These are phyloP conservation scores for Phytophthora capsici DNA, from an alignment of 352 stramenopile species.

Conservation along the genomic window DNA sequence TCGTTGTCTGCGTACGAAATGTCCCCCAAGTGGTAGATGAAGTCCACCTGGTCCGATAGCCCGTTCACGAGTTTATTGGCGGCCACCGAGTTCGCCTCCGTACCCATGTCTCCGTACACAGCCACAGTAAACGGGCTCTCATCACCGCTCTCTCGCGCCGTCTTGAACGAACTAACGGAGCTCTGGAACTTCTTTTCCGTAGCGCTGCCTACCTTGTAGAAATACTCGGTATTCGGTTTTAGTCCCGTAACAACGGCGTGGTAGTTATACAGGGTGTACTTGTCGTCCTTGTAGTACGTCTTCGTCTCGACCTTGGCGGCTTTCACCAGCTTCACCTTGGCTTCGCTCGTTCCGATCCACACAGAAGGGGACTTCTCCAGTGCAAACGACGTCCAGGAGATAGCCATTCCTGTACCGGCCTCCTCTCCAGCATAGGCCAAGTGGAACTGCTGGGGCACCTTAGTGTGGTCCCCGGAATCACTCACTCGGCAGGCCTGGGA, in stretches of 20 bases:
- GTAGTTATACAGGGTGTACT: conserved; percentile 50
- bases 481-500: conserved; percentile 57
- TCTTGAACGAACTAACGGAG: conserved; percentile 50
- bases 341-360: conserved; percentile 40
- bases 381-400: conserved; percentile 51
- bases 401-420: conserved; percentile 35
- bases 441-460: conserved; percentile 56
- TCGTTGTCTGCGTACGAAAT: conserved; percentile 57
- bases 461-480: conserved; percentile 28
- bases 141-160: conserved; percentile 40
- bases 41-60: conserved; percentile 38
- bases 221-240: conserved; percentile 33
- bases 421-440: conserved; percentile 48
- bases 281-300: conserved; percentile 49
- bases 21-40: conserved; percentile 52
- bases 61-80: conserved; percentile 38
- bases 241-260: conserved; percentile 31
- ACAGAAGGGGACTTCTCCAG: conserved; percentile 40
- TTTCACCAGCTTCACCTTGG: conserved; percentile 24
- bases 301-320: conserved; percentile 31
- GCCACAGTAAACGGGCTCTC: conserved; percentile 37
- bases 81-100: conserved; percentile 36
- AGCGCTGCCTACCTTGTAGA: conserved; percentile 36
- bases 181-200: conserved; percentile 26
- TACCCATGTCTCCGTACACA: conserved; percentile 51